Base-by-base conservation (phyloP, 2,329 filamentous ascomycete genomes). In the Immersiporthe knoxdaviesiana region DNA sequence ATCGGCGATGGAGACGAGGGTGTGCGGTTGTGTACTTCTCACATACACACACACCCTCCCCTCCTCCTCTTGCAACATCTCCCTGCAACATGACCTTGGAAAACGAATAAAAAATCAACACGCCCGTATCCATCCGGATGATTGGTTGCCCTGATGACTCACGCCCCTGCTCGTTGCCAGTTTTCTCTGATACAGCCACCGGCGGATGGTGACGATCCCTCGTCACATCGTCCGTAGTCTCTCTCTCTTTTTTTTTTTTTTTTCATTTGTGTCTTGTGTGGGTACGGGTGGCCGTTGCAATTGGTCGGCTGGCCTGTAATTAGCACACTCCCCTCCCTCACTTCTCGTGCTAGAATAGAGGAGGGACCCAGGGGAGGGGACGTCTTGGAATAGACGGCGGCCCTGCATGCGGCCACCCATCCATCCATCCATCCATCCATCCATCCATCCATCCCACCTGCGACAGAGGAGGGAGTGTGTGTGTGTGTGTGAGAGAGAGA, bases 201-300 rank as follows among this genome's bases (percentile, higher is more conserved):
- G 63, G 65, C 65, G 59, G 62, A 41, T 56, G 65, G 60, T 56
- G 65, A 37, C 47, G 41, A 67, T 67, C 65, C 37, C 37, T 67
- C 68, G 60, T 67, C 68, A 67, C 58, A 16, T 16, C 39, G 37
- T 18, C 54, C 62, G 59, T 50, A 65, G 65, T 65, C 62, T 47
- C 41, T 21, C 39, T 18, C 41, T 21, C n/a, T n/a, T n/a, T n/a
- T n/a, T n/a, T n/a, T n/a, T n/a, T n/a, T n/a, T n/a, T n/a, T 35
- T 35, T 35, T 35, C 44, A 47, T 1, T 1, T 10, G 44, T 47
- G 44, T 47, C 1, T 47, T 37, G 44, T 50, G 37, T 35, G 62
- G 47, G 64, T 56, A 47, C 52, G 61, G 54, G 61, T 47, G 47
- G 37, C 66, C 56, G 58, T 39, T 32, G 61, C 39, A 32, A 70